Base-by-base conservation (phyloP, 768 basidiomycete species). In the Gloeopeniophorella convolvens region DNA sequence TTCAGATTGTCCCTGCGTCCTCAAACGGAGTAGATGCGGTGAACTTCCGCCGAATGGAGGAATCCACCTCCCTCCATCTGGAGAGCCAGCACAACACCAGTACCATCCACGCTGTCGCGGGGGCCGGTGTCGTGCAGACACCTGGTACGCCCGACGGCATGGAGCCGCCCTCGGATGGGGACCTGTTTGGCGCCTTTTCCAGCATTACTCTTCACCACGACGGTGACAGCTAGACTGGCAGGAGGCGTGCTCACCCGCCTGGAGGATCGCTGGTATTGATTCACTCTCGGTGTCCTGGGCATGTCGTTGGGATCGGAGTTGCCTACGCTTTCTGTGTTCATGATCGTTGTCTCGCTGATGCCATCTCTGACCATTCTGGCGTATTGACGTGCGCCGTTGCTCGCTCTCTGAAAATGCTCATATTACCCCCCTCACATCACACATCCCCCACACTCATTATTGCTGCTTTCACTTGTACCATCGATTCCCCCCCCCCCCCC, bases 41-140 rank as follows among this genome's bases (percentile, higher is more conserved):
- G 67, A 93, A 96, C 70, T 95, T 92, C 73, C 89, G 94, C 40
- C 77, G 85, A 49, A 68, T 96, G 64, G 85, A 90, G 59, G 95
- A 98, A 68, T 93, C 89, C 34, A 80, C 83, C 51, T 93, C 89
- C 54, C 75, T 97, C 61, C 91, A 96, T 66, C 77, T 95, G 59
- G 93, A 93, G 67, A 51, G 50, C 45, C 63, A 68, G 56, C 55
- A 60, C 44, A 50, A 40, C 32, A 13, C 52, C n/a, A n/a, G n/a
- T 18, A 16, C n/a, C 3, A 66, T 71, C 52, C 63, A 63, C 43
- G 71, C 66, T 12, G 63, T 67, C 23, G 63, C 68, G 37, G 68
- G 72, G 24, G 59, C 63, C n/a, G 58, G 59, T 18, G 51, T 59
- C 15, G 59, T 58, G 15, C 70, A 70, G 13, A 74, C 72, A 3